A percentile compares a stretch with the other conserved stretches of the same genome.
Conservation (phyloP, 371 early-diverging fungal species). For the Apophysomyces ossiformis region DNA sequence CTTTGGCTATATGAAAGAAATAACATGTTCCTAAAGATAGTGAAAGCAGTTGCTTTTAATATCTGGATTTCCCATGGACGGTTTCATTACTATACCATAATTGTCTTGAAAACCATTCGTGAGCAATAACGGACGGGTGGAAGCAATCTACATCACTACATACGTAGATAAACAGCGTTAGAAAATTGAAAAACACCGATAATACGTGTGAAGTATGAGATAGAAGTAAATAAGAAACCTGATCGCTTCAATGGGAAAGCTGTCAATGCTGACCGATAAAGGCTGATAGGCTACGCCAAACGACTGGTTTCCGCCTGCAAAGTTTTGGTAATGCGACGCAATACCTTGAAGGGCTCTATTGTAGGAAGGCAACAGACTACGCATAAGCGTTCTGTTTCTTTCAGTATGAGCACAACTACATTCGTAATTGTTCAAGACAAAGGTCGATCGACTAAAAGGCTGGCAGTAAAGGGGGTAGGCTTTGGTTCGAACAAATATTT, state of each 20-base stretch:
- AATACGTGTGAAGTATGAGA: no score
- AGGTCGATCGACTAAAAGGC: constrained; percentile 34
- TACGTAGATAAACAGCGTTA: not conserved
- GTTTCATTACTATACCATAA: constrained; percentile 32
- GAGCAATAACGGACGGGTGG: constrained; percentile 35
- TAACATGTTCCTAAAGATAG: not conserved
- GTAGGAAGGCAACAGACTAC: constrained; percentile 32
- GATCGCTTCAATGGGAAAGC: constrained; percentile 51
- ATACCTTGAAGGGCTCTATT: constrained; percentile 37
- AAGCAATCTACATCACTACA: constrained; percentile 41
- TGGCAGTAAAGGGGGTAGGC: constrained; percentile 42
- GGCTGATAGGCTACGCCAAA: constrained; percentile 51
- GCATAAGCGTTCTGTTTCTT: constrained; percentile 43
- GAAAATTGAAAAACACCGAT: no score
- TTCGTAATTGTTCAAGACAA: constrained; percentile 48
- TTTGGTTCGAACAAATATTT: constrained; percentile 31
- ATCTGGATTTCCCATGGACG: no score
- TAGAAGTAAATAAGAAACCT: constrained; percentile 27
- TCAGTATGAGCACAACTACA: constrained; percentile 49
- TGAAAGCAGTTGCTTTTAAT: no score
- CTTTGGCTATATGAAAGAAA: constrained; percentile 17
- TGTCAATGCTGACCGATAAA: constrained; percentile 35
- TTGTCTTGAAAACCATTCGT: constrained; percentile 37
- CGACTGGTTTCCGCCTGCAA: constrained; percentile 16
- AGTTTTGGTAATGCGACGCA: constrained; percentile 20